A percentile compares a stretch with the other conserved stretches of the same genome.
phyloP scores from a whole-genome alignment of 192 early-diverging fungal genomes.

The Coemansia sp. region DNA sequence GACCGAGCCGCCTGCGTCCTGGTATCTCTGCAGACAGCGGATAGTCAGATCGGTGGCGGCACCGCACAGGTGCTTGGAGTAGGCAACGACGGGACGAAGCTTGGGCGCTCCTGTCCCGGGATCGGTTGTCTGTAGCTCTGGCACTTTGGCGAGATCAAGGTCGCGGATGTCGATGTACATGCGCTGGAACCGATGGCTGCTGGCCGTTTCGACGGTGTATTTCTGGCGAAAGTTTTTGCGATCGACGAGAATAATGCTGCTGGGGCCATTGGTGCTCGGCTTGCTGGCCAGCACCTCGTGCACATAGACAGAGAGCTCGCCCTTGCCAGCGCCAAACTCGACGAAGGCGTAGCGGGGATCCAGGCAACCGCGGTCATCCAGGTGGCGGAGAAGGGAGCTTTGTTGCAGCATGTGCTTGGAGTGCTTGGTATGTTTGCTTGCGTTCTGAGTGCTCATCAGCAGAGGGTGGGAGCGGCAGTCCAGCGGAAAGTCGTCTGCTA shows the following conservation, averaged over 20 bases:
- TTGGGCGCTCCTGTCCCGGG: constrained; percentile 2
- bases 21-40: constrained; percentile 66
- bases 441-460: constrained; percentile 1
- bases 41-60: constrained; percentile 86
- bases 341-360: constrained; percentile 61
- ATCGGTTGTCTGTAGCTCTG: constrained; percentile 17
- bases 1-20: constrained; percentile 55
- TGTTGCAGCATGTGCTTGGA: constrained; percentile 66
- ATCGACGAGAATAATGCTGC: constrained; percentile 69
- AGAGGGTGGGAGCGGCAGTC: constrained; percentile 17
- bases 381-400: constrained; percentile 82
- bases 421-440: constrained; percentile 9
- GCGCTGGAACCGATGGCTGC: constrained; percentile 54
- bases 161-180: constrained; percentile 86
- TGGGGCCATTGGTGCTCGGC: constrained; percentile 15
- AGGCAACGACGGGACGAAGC: constrained; percentile 62
- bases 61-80: constrained; percentile 92
- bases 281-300: constrained; percentile 38
- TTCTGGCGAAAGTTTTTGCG: constrained; percentile 78
- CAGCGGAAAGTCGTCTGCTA: constrained; percentile 15
- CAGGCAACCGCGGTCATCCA: constrained; percentile 65
- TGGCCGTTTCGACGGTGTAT: constrained; percentile 34
- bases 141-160: constrained; percentile 65
- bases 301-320: constrained; percentile 58
- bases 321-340: constrained; percentile 83